Evolutionary conservation across 768 basidiomycete species (phyloP).

Genomic region (Suillus spraguei): DNA sequence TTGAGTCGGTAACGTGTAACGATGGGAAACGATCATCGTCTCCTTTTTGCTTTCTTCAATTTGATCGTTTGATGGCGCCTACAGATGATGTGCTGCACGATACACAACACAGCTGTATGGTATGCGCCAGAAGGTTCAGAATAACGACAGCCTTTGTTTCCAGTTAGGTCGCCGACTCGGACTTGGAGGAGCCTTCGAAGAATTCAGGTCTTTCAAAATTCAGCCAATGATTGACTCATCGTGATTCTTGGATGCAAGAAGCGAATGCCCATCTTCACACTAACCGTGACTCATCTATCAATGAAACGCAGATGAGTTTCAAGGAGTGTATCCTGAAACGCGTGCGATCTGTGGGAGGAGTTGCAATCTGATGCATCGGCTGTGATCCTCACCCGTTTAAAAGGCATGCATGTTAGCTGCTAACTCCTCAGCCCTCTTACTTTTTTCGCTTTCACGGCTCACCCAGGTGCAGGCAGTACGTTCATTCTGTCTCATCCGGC

Average conservation of each 20-base stretch:
- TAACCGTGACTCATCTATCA: conserved; percentile 23
- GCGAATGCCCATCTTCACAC: not conserved
- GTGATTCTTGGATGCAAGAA: not conserved
- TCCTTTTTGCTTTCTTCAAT: not conserved
- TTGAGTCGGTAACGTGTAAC: not conserved
- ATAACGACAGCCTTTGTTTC: not conserved
- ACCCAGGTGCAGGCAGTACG: conserved; percentile 7
- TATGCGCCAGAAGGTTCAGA: not conserved
- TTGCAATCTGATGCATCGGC: not conserved
- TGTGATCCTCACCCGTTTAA: not conserved
- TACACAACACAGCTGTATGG: not conserved
- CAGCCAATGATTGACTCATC: not conserved
- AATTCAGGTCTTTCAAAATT: not conserved
- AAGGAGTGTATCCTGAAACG: conserved; percentile 25
- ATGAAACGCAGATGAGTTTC: conserved; percentile 55
- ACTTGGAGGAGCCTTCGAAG: not conserved
- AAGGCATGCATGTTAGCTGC: not conserved
- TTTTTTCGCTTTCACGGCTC: conserved; percentile 2
- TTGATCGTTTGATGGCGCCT: not conserved
- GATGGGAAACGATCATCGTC: not conserved
- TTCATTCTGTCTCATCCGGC: not conserved
- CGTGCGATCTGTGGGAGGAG: not conserved
- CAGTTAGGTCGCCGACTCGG: not conserved
- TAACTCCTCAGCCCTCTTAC: not conserved
- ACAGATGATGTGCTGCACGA: not conserved